Percentiles rank a stretch among this genome's conserved stretches.
These are phyloP conservation scores for Aspergillus phoenicis DNA, from an alignment of 2,329 filamentous ascomycete species.

Conservation along the genomic window DNA sequence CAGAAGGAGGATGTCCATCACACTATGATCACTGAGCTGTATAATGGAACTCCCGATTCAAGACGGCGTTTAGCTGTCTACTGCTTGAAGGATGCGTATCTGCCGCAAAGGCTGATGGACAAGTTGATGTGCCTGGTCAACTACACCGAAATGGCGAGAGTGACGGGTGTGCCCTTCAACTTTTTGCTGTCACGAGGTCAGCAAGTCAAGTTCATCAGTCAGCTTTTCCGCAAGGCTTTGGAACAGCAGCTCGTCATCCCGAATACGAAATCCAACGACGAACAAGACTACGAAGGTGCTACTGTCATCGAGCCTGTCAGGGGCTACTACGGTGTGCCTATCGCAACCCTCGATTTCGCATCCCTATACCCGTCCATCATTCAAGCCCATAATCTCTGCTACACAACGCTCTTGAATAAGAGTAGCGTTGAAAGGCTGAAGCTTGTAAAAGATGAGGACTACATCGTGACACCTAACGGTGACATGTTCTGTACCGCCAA, in stretches of 20 bases:
- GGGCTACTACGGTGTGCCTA: conserved; percentile 91
- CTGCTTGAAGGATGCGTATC: conserved; percentile 95
- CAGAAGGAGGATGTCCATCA: conserved; percentile 99
- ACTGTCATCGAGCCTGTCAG: conserved; percentile 95
- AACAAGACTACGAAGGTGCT: conserved; percentile 95
- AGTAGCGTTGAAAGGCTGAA: conserved; percentile 72
- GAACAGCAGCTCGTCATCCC: conserved; percentile 94
- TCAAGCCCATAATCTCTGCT: conserved; percentile 97
- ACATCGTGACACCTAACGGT: conserved; percentile 92
- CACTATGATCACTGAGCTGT: conserved; percentile 98
- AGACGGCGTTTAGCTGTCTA: conserved; percentile 88
- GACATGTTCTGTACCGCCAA: conserved; percentile 90
- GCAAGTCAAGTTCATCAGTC: conserved; percentile 96
- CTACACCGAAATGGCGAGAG: conserved; percentile 99
- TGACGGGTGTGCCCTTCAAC: conserved; percentile 97
- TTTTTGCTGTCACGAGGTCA: conserved; percentile 88
- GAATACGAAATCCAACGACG: conserved; percentile 71
- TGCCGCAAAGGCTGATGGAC: conserved; percentile 92
- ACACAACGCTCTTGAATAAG: conserved; percentile 88
- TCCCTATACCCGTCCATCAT: conserved; percentile 99
- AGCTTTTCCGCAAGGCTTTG: conserved; percentile 90
- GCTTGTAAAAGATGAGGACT: conserved; percentile 86
- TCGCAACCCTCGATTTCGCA: conserved; percentile 97
- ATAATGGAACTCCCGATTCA: conserved; percentile 94
- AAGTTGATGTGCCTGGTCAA: conserved; percentile 98